phyloP scores from a whole-genome alignment of 2,329 filamentous ascomycete genomes.

The Phaeomoniella chlamydospora region DNA sequence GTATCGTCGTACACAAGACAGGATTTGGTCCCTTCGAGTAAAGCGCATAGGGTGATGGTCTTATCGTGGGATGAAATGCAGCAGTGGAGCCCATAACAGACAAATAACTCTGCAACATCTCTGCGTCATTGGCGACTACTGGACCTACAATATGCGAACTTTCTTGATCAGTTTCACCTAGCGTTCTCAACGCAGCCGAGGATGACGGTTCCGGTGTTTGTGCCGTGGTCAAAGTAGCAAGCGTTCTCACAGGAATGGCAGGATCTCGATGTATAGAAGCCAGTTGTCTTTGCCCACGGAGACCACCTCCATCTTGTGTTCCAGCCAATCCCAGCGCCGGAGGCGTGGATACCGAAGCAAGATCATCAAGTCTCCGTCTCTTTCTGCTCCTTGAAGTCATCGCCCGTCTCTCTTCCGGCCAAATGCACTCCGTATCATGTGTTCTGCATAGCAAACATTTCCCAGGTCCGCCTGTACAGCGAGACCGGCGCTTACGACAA shows the following conservation, averaged over 20 bases:
- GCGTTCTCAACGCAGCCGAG: slow-evolving; percentile 7
- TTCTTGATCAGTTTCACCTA: slow-evolving; percentile 7
- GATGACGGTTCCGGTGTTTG: slow-evolving; percentile 10
- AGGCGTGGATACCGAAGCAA: too few species aligned
- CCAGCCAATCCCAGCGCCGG: too few species aligned
- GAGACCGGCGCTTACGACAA: slow-evolving; percentile 46
- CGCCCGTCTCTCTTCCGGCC: slow-evolving; percentile 25
- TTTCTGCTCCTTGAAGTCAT: slow-evolving; percentile 7
- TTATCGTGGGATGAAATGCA: slow-evolving; percentile 9
- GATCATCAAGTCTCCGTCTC: too few species aligned
- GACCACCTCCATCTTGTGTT: too few species aligned
- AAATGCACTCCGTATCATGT: slow-evolving; percentile 42
- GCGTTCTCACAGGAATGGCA: too few species aligned
- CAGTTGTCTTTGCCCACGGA: background rate
- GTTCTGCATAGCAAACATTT: slow-evolving; percentile 44
- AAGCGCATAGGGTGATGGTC: slow-evolving; percentile 15
- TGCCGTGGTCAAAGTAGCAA: slow-evolving; percentile 8
- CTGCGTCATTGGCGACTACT: slow-evolving; percentile 43
- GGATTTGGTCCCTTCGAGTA: slow-evolving; percentile 22
- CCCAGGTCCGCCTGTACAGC: slow-evolving; percentile 43
- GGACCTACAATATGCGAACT: slow-evolving; percentile 43
- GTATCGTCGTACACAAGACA: slow-evolving; percentile 24
- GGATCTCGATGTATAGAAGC: slow-evolving; percentile 1
- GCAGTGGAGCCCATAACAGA: slow-evolving; percentile 22
- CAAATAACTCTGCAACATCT: slow-evolving; percentile 46